Base-by-base conservation (phyloP, 495 filamentous ascomycete genomes). In the Podospora pseudocomata region DNA sequence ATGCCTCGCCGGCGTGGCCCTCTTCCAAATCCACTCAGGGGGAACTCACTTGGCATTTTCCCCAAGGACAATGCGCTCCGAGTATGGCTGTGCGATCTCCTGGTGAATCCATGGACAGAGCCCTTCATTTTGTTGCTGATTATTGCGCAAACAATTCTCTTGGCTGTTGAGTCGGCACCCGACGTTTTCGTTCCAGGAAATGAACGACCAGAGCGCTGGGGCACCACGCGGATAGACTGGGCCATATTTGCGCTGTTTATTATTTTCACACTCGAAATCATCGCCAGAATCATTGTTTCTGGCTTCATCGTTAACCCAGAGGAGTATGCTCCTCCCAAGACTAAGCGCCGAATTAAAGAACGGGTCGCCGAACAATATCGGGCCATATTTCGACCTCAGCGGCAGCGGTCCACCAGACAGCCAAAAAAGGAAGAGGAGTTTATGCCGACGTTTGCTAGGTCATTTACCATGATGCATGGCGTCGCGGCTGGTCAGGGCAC, bases 91-190 rank as follows among this genome's bases (percentile, higher is more conserved):
- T 96, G 93, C 74, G 91, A 97, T 76, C 68, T 97, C 7, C 81
- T 99, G n/a, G 91, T 97, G 20, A 90, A 96, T 75, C 89, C 92
- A 5, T 87, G 89, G 67, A 93, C 90, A 32, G 95, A 98, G 79
- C 93, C 94, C 1, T 81, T 91, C 65, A 94, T 99, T 64, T 80
- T 98, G 65, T 70, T 96, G 23, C 80, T 99, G 61, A 98, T 99
- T 71, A 76, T 99, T 11, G 79, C 94, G 19, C 95, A 99, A 78
- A 91, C 92, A 0, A 82, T 98, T 61, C 82, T 99, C 19, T 82
- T 98, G 55, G 88, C 94, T 3, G 85, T 98, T 20, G 92, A 97
- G 73, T 84, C 93, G 1, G 86, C 91, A 4, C 82, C 84, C 28
- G 88, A 86, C 71, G 91, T 93, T 11, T 89, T 86, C 67, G 75